Percentiles rank a stretch among this genome's conserved stretches.
These are phyloP conservation scores for Ustilago xerochloae DNA, from an alignment of 1,284 basidiomycete species.

Conservation along the genomic window DNA sequence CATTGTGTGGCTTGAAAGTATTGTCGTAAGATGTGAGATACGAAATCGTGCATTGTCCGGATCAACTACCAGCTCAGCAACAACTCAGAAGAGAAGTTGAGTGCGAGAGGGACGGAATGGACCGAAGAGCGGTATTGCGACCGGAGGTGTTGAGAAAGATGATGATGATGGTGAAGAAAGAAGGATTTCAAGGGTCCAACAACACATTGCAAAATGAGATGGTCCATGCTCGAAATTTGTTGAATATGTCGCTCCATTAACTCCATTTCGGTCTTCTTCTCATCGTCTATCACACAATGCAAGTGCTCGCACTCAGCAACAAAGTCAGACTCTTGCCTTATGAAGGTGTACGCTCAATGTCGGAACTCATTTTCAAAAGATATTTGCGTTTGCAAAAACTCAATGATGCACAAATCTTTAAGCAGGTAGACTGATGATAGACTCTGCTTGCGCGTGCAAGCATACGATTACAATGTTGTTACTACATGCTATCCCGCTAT, in stretches of 20 bases:
- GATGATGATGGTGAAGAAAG: not conserved
- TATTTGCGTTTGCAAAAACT: too few species aligned
- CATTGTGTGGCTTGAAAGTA: slow-evolving; percentile 92
- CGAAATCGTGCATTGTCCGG: slow-evolving; percentile 63
- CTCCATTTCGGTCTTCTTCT: not conserved
- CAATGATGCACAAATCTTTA: too few species aligned
- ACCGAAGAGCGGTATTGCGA: not conserved
- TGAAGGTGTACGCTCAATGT: too few species aligned
- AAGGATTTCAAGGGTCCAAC: slow-evolving; percentile 19
- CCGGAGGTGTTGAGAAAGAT: not conserved
- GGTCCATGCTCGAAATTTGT: slow-evolving; percentile 8
- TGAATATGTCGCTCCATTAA: not conserved
- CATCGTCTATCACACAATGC: too few species aligned
- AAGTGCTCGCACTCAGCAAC: too few species aligned
- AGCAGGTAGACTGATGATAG: too few species aligned
- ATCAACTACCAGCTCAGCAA: not conserved
- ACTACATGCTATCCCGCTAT: too few species aligned
- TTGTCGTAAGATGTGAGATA: slow-evolving; percentile 82
- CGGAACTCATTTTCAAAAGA: too few species aligned
- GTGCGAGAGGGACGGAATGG: not conserved
- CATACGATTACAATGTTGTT: too few species aligned
- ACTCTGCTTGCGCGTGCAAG: too few species aligned
- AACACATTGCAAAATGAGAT: not conserved
- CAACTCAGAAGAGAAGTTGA: not conserved
- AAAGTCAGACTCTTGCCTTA: too few species aligned